Percentiles rank a stretch among this genome's conserved stretches.
phyloP scores from a whole-genome alignment of 495 filamentous ascomycete genomes.

The Xylaria curta region DNA sequence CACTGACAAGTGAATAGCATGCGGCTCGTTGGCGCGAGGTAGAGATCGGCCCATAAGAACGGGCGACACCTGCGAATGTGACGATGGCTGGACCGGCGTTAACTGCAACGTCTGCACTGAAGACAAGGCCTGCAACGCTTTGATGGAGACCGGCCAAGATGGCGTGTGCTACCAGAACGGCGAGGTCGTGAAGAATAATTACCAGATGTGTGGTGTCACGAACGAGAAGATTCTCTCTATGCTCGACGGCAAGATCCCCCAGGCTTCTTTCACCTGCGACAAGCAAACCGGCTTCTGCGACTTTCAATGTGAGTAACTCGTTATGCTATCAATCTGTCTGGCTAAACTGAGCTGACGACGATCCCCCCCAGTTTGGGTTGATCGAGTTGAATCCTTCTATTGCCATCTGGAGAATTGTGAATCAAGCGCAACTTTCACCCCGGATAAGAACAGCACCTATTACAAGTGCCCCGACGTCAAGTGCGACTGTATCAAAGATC shows the following conservation, averaged over 20 bases:
- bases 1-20: conserved; percentile 58
- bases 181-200: conserved; percentile 89
- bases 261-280: conserved; percentile 93
- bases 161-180: conserved; percentile 93
- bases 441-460: conserved; percentile 76
- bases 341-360: conserved; percentile 43
- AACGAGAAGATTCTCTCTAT: conserved; percentile 89
- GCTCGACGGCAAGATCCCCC: conserved; percentile 80
- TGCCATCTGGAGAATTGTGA: conserved; percentile 83
- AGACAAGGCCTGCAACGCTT: conserved; percentile 78
- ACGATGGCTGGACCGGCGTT: conserved; percentile 96
- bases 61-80: conserved; percentile 77
- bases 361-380: conserved; percentile 82
- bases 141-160: conserved; percentile 79
- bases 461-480: conserved; percentile 85
- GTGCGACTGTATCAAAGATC: conserved; percentile 87
- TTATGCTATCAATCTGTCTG: neutral
- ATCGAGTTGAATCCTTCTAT: conserved; percentile 93
- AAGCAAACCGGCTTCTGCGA: conserved; percentile 76
- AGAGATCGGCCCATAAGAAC: conserved; percentile 73
- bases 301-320: conserved; percentile 77
- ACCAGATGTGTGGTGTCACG: conserved; percentile 97
- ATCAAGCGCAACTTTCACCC: conserved; percentile 69
- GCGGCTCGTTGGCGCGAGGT: conserved; percentile 85
- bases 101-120: conserved; percentile 97